These are phyloP conservation scores for Phialophora tarda DNA, from an alignment of 2,329 filamentous ascomycete species.

Conservation along the genomic window DNA sequence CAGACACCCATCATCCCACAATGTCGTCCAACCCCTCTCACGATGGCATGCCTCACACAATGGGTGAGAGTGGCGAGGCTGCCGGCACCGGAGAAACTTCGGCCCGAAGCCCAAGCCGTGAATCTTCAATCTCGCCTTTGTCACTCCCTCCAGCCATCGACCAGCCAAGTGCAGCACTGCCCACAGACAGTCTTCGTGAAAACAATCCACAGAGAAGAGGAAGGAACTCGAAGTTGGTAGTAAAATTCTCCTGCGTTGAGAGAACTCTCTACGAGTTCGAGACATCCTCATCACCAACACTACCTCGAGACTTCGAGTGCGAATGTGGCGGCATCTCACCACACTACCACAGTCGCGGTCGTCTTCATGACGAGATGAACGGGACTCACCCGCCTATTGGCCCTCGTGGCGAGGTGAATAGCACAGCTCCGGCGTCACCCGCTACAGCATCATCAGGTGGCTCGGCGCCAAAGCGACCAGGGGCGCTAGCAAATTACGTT, in stretches of 20 bases:
- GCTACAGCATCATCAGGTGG: constrained; percentile 4
- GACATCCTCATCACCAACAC: neutral
- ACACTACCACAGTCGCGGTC: constrained; percentile 12
- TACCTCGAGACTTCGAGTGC: constrained; percentile 9
- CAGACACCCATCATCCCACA: neutral
- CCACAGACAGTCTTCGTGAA: neutral
- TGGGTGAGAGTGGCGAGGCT: neutral
- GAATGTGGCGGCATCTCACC: constrained; percentile 29
- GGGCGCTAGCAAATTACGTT: constrained; percentile 68
- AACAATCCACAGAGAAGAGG: neutral
- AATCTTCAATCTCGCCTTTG: constrained; percentile 1
- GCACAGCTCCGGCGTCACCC: neutral
- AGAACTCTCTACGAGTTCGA: neutral
- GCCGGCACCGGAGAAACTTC: neutral
- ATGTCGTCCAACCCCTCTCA: neutral
- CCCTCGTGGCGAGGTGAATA: constrained; percentile 22
- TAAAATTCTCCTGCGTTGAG: neutral
- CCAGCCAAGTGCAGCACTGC: neutral
- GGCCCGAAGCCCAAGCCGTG: neutral
- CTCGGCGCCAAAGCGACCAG: constrained; percentile 37
- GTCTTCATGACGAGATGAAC: constrained; percentile 28
- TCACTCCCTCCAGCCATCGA: neutral
- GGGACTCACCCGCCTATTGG: constrained; percentile 20
- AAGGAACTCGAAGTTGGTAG: neutral
- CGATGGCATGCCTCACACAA: neutral